Base-by-base conservation (phyloP, 225 moss, liverwort and hornwort species). In the Marchantia paleacea region DNA sequence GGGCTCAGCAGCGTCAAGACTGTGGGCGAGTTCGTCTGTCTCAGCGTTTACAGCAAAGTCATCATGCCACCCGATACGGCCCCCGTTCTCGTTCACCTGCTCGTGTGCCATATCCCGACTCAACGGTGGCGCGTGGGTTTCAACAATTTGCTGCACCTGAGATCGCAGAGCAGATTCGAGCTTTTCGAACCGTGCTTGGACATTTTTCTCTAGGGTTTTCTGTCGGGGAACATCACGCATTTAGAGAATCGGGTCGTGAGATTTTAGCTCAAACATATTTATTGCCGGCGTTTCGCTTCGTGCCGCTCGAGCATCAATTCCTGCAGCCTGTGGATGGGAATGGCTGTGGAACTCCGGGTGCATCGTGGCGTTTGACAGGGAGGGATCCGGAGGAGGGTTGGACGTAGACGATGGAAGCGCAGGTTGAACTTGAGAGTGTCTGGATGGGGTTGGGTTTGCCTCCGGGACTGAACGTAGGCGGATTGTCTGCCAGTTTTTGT, bases 161-260 rank as follows among this genome's bases (percentile, higher is more conserved):
- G 22, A 29, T 51, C 30, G 18, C 76, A 57, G 39, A 48, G 25
- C 30, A 76, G 57, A 47, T 76, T 26, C 31, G 57, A 76, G 57
- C 30, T 61, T 7, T 76, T 76, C 29, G 57, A 76, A 60, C 76
- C 76, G 13, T n/a, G 76, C 48, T 60, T 76, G 57, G 76, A 76
- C 30, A 26, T 76, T 60, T 57, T 76, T 20, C 60, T 76, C 0
- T 76, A 76, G 58, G 48, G 22, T 7, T 22, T 68, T 0, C 68
- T 3, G 68, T 2, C 5, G 62, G 62, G n/a, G 3, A 7, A 16
- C 62, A 62, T 62, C 62, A 1, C 18, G 62, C 62, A n/a, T 62
- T 3, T 3, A 73, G 2, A 39, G 39, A 39, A 39, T 39, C 39
- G 3, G 39, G 5, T 2, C 3, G 39, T 39, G 39, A 39, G 5